Percentiles rank a stretch among this genome's conserved stretches.
These are phyloP conservation scores for Sugiyamaella marilandica DNA, from an alignment of 805 yeast genomes.

Conservation along the genomic window DNA sequence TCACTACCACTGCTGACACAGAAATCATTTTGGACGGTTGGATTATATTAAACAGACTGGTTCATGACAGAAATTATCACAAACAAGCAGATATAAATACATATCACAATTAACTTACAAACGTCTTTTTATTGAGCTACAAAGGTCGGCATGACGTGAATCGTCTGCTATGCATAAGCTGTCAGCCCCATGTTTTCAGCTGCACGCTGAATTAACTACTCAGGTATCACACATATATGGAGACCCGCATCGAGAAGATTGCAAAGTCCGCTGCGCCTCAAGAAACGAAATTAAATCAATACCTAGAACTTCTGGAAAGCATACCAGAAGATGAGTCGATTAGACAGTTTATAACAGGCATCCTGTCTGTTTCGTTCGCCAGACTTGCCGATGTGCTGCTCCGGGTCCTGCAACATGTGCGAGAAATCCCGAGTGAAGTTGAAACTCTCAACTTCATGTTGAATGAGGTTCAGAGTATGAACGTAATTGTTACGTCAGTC, in stretches of 20 bases:
- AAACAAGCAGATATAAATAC: too few species aligned
- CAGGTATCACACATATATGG: background rate
- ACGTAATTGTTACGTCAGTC: conserved; percentile 23
- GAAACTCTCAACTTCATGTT: background rate
- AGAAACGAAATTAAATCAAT: background rate
- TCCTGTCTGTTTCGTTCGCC: background rate
- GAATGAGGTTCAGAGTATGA: conserved; percentile 12
- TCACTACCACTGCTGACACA: too few species aligned
- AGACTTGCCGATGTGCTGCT: background rate
- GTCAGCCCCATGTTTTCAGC: background rate
- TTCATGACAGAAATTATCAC: too few species aligned
- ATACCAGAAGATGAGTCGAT: background rate
- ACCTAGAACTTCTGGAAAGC: background rate
- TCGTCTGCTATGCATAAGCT: background rate
- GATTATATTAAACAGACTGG: too few species aligned
- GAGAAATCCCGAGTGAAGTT: background rate
- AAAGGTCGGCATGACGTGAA: background rate
- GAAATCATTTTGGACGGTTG: too few species aligned
- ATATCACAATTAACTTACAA: too few species aligned
- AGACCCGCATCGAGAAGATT: background rate
- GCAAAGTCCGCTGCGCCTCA: background rate
- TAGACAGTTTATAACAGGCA: background rate
- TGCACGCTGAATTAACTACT: background rate
- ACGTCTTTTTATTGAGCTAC: too few species aligned
- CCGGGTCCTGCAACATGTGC: background rate